phyloP scores from a whole-genome alignment of 805 yeast genomes.

The Pichia pseudocactophila region DNA sequence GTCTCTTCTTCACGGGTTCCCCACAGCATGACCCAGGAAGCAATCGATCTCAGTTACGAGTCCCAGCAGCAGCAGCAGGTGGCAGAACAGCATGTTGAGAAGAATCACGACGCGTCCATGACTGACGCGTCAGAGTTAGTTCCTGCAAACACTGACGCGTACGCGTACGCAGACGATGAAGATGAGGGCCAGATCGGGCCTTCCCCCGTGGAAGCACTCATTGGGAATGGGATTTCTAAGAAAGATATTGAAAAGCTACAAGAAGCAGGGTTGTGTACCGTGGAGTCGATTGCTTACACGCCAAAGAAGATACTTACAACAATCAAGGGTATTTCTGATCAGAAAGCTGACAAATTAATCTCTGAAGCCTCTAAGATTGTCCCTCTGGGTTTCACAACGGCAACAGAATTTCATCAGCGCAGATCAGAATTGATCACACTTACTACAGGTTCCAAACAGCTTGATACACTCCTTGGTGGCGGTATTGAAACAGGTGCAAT shows the following conservation, averaged over 20 bases:
- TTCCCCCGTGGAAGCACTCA: slow-evolving; percentile 41
- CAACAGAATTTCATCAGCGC: slow-evolving; percentile 85
- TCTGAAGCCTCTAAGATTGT: slow-evolving; percentile 79
- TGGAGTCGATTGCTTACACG: slow-evolving; percentile 87
- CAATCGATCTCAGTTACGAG: slow-evolving; percentile 10
- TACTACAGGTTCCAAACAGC: slow-evolving; percentile 91
- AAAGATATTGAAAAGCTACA: slow-evolving; percentile 72
- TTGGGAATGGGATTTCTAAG: slow-evolving; percentile 78
- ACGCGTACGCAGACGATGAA: slow-evolving; percentile 39
- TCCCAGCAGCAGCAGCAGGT: no score
- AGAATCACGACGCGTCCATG: background rate
- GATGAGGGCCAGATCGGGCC: slow-evolving; percentile 41
- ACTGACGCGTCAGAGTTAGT: slow-evolving; percentile 8
- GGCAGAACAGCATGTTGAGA: background rate
- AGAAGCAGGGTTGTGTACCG: slow-evolving; percentile 82
- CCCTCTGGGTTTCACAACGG: slow-evolving; percentile 96
- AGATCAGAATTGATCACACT: slow-evolving; percentile 85
- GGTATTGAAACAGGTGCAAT: slow-evolving; percentile 96
- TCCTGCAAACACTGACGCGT: slow-evolving; percentile 5
- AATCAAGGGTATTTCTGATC: slow-evolving; percentile 90
- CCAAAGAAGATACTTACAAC: slow-evolving; percentile 70
- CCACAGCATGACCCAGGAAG: slow-evolving; percentile 9
- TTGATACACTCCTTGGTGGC: slow-evolving; percentile 90
- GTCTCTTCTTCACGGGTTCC: no score
- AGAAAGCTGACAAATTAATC: slow-evolving; percentile 81